These are phyloP conservation scores for Kwoniella dejecticola DNA, from an alignment of 768 basidiomycete genomes.

Conservation along the genomic window DNA sequence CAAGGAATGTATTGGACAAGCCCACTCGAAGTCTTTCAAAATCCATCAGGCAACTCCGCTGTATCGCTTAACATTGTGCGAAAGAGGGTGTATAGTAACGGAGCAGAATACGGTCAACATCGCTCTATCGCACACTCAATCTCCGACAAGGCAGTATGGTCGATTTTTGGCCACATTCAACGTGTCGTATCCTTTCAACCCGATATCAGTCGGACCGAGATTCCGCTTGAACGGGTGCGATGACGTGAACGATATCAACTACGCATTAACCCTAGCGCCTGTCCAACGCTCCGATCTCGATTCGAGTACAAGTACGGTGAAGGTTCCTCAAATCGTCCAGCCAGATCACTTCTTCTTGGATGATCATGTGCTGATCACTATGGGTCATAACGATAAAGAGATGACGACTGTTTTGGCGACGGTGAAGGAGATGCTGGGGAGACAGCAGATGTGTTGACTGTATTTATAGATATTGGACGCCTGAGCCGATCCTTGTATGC, in stretches of 20 bases:
- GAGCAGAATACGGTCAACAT: conserved; percentile 20
- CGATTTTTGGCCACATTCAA: conserved; percentile 21
- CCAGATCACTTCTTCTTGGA: conserved; percentile 28
- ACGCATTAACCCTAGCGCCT: conserved; percentile 13
- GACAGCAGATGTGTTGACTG: conserved; percentile 14
- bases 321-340: conserved; percentile 1
- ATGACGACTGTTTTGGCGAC: conserved; percentile 13
- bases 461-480: conserved; percentile 5
- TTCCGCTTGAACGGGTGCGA: conserved; percentile 11
- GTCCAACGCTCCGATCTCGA: conserved; percentile 9
- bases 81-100: conserved; percentile 15
- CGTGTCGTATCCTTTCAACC: conserved; percentile 15
- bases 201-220: conserved; percentile 24
- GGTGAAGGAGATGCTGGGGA: conserved; percentile 13
- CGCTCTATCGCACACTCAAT: conserved; percentile 11
- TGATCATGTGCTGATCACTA: conserved; percentile 21
- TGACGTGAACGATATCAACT: conserved; percentile 19
- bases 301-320: not conserved
- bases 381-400: conserved; percentile 16
- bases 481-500: not conserved
- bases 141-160: conserved; percentile 11
- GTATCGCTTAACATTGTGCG: conserved; percentile 21
- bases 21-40: conserved; percentile 4
- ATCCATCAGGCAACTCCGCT: conserved; percentile 22
- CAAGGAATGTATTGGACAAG: conserved; percentile 3